Conservation (phyloP, 2,329 filamentous ascomycete genomes). For the Xylaria sp. region DNA sequence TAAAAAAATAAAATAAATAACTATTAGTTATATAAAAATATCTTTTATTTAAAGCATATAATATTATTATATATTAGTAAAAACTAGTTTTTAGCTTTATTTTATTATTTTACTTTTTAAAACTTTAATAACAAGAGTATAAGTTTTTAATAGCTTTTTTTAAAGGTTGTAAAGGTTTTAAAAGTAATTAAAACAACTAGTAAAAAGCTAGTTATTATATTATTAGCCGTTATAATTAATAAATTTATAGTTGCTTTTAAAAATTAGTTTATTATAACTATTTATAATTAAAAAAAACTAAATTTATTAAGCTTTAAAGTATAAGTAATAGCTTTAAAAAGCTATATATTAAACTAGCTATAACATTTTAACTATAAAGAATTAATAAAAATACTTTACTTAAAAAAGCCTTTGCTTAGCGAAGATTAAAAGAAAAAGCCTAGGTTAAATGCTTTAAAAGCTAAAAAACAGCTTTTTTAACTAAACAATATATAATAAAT, state of each 20-base stretch:
- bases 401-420: too few species aligned
- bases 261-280: not conserved
- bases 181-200: not conserved
- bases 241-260: not conserved
- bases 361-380: not conserved
- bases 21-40: not conserved
- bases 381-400: not conserved
- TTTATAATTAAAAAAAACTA: not conserved
- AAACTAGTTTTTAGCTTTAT: not conserved
- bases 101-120: conserved; percentile 9
- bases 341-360: conserved; percentile 3
- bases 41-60: not conserved
- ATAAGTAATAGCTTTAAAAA: not conserved
- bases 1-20: not conserved
- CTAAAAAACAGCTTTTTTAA: too few species aligned
- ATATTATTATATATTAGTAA: not conserved
- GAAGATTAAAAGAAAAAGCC: too few species aligned
- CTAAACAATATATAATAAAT: too few species aligned
- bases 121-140: not conserved
- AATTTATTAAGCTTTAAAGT: conserved; percentile 5
- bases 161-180: not conserved
- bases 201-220: not conserved
- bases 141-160: not conserved
- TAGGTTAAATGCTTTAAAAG: too few species aligned
- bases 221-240: not conserved